phyloP scores from a whole-genome alignment of 2,329 filamentous ascomycete genomes.

The Cladosporium halotolerans region DNA sequence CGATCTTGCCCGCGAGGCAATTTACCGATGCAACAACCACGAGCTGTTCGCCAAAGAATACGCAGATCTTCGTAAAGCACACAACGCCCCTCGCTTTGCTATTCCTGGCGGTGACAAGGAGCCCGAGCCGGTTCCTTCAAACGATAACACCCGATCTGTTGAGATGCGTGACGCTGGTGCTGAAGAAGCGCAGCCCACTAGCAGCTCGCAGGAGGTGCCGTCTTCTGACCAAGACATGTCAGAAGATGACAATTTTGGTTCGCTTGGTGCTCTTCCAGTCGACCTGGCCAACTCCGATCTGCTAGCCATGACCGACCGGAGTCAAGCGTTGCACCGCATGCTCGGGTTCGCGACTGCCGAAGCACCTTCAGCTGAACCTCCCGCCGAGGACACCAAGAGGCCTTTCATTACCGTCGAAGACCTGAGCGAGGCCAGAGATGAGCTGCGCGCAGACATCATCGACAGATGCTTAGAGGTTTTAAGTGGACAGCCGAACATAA shows the following conservation, averaged over 20 bases:
- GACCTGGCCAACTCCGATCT: slow-evolving; percentile 21
- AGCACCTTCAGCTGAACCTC: slow-evolving; percentile 7
- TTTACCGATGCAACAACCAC: slow-evolving; percentile 74
- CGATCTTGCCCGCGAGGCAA: slow-evolving; percentile 66
- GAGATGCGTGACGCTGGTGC: slow-evolving; percentile 34
- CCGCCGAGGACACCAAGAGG: slow-evolving; percentile 29
- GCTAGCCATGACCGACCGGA: slow-evolving; percentile 15
- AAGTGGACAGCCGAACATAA: slow-evolving; percentile 77
- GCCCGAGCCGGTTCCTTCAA: slow-evolving; percentile 1
- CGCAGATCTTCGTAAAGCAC: slow-evolving; percentile 46
- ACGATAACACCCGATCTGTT: slow-evolving; percentile 24
- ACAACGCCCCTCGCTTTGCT: slow-evolving; percentile 23
- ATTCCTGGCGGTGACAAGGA: slow-evolving; percentile 20
- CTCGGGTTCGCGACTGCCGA: background rate
- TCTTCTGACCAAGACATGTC: slow-evolving; percentile 9
- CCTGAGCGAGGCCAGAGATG: slow-evolving; percentile 66
- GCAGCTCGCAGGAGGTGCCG: slow-evolving; percentile 4
- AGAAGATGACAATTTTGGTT: slow-evolving; percentile 18
- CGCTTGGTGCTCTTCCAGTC: slow-evolving; percentile 20
- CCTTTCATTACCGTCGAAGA: slow-evolving; percentile 62
- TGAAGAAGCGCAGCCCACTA: background rate
- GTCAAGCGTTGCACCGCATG: background rate
- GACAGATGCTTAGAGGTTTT: slow-evolving; percentile 88
- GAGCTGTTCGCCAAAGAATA: slow-evolving; percentile 62
- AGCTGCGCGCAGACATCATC: slow-evolving; percentile 71